Percentiles rank a stretch among this genome's conserved stretches.
Evolutionary conservation across 2,329 filamentous ascomycete genomes (phyloP).

Genomic region (Cladosporium austrohemisphaericum): DNA sequence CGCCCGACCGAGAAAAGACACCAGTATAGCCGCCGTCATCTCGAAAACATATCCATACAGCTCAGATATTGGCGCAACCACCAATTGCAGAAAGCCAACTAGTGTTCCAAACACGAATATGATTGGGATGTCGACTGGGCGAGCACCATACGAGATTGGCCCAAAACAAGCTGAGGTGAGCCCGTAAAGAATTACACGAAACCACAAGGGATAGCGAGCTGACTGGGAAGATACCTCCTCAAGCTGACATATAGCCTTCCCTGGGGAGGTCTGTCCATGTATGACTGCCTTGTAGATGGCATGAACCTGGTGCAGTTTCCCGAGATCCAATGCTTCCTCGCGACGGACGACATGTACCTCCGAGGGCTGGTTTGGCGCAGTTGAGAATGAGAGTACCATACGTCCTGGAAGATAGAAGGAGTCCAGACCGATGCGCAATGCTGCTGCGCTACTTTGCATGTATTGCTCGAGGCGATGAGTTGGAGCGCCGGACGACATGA

Average conservation of each 20-base stretch:
- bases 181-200: constrained; percentile 61
- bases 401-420: no score
- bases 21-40: constrained; percentile 40
- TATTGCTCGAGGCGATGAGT: no score
- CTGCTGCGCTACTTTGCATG: no score
- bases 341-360: no score
- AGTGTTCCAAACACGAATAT: constrained; percentile 68
- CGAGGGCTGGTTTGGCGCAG: no score
- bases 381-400: no score
- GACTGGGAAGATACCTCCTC: constrained; percentile 56
- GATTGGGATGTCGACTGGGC: constrained; percentile 69
- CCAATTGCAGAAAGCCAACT: constrained; percentile 67
- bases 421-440: no score
- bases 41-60: constrained; percentile 52
- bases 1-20: constrained; percentile 39
- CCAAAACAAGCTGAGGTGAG: constrained; percentile 68
- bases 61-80: constrained; percentile 66
- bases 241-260: constrained; percentile 60
- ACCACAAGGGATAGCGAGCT: constrained; percentile 47
- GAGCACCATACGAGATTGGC: constrained; percentile 70
- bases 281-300: constrained; percentile 72
- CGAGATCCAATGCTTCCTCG: no score
- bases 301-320: constrained; percentile 66
- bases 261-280: constrained; percentile 65
- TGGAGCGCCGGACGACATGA: no score